Evolutionary conservation across 306 rosid genomes (phyloP).

Genomic region (Malus orientalis): DNA sequence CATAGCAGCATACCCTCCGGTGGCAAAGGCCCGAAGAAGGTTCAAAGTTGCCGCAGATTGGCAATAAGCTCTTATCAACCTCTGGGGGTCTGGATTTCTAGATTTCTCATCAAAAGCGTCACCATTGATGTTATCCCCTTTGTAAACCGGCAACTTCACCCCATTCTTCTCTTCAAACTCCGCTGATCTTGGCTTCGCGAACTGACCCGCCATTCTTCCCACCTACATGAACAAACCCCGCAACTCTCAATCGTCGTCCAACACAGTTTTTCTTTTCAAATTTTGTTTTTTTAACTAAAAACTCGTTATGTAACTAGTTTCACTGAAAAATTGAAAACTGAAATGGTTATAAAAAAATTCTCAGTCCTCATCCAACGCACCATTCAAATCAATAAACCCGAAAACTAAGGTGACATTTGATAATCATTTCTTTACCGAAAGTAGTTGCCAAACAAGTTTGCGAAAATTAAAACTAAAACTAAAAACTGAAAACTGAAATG

Average conservation of each 20-base stretch:
- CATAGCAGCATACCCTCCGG: constrained; percentile 81
- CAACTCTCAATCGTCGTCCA: neutral
- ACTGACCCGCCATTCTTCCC: constrained; percentile 83
- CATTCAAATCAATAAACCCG: neutral
- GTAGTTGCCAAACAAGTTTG: too few relatives aligned
- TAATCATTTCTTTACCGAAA: neutral
- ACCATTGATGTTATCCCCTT: constrained; percentile 65
- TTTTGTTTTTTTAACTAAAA: too few relatives aligned
- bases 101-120: constrained; percentile 52
- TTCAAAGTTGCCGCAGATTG: constrained; percentile 71
- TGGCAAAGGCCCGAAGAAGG: constrained; percentile 64
- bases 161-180: constrained; percentile 47
- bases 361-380: neutral
- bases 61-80: constrained; percentile 64
- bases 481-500: too few relatives aligned
- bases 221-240: constrained; percentile 29
- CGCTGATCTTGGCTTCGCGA: constrained; percentile 60
- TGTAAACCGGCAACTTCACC: constrained; percentile 56
- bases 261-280: neutral
- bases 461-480: too few relatives aligned
- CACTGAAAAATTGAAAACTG: too few relatives aligned
- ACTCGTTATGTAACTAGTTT: too few relatives aligned
- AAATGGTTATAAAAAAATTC: neutral
- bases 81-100: constrained; percentile 62
- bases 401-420: neutral